phyloP scores from a whole-genome alignment of 495 filamentous ascomycete species.

The Annulohypoxylon bovei region DNA sequence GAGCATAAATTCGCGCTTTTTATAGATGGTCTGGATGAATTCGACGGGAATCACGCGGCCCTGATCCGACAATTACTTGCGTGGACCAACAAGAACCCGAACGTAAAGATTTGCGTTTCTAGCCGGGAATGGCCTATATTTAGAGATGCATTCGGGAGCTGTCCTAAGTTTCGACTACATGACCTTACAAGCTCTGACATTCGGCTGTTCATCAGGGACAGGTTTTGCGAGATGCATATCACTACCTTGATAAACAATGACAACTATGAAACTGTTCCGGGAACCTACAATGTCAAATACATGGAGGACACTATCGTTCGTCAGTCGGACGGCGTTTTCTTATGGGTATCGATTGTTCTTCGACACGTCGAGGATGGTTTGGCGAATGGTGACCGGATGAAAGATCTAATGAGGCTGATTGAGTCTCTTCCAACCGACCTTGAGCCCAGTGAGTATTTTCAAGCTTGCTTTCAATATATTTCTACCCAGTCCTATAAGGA shows the following conservation, averaged over 20 bases:
- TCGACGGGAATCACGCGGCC: slow-evolving; percentile 35
- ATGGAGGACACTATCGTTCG: slow-evolving; percentile 38
- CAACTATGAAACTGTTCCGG: not conserved
- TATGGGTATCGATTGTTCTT: slow-evolving; percentile 46
- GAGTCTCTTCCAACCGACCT: slow-evolving; percentile 29
- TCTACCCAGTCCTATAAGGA: not conserved
- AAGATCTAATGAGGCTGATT: slow-evolving; percentile 29
- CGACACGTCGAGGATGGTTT: slow-evolving; percentile 33
- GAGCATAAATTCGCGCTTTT: slow-evolving; percentile 50
- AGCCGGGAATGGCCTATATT: slow-evolving; percentile 56
- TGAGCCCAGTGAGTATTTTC: slow-evolving; percentile 22
- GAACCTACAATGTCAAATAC: not conserved
- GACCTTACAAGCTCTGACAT: slow-evolving; percentile 33
- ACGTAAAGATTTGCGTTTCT: slow-evolving; percentile 56
- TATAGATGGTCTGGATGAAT: slow-evolving; percentile 55
- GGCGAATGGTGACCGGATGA: slow-evolving; percentile 30
- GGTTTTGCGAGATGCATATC: slow-evolving; percentile 39
- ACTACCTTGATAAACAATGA: slow-evolving; percentile 8
- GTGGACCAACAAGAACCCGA: slow-evolving; percentile 21
- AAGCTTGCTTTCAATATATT: not conserved
- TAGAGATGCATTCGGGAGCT: slow-evolving; percentile 42
- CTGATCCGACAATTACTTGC: slow-evolving; percentile 17
- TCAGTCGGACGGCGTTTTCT: slow-evolving; percentile 50
- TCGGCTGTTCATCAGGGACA: slow-evolving; percentile 30
- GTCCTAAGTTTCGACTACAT: slow-evolving; percentile 24